Evolutionary conservation across 495 filamentous ascomycete genomes (phyloP), one percentile per base, ranked within the genome.

Genomic region (Lepraria neglecta): DNA sequence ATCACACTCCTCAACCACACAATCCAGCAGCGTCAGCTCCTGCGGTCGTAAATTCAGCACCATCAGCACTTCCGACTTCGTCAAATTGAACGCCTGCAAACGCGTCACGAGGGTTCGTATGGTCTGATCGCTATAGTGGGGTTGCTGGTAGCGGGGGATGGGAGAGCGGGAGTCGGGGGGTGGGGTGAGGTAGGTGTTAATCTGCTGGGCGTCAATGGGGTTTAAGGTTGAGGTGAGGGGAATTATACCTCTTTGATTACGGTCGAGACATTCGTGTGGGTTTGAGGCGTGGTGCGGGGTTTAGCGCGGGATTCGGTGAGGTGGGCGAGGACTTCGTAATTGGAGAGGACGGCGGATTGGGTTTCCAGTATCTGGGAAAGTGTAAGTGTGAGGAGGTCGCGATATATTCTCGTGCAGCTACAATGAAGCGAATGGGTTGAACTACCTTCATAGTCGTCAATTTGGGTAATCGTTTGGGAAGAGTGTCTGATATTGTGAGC

Each of bases 51-150:
- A 67, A 65, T 88, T 87, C 6, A 86, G 63, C 42, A 87, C 82
- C 82, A 84, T 86, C 7, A 88, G 67, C 12, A 85, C 71, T 69
- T 88, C 85, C 0, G 78, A 77, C 71, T 88, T 87, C 27, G 79
- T 82, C 43, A 85, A 68, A n/a, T 74, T 72, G 59, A 74, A 84
- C 0, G 77, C 75, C 51, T 74, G 70, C 11, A 84, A 62, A 15
- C 66, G 60, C 2, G 66, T 64, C 7, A 82, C 43, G 4, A 54
- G 56, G 51, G 24, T 59, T 61, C 24, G 48, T 38, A 62, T 45
- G 40, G 61, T 43, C 44, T 19, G 52, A 46, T 51, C 56, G 48
- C 54, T 62, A 42, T 57, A 59, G 59, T 38, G 48, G 10, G 60
- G 14, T 35, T 21, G 30, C n/a, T 33, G 15, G 30, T 53, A 59